Evolutionary conservation across 1,284 basidiomycete genomes (phyloP), one percentile per base, ranked within the genome.

Genomic region (Peniophora sp.): DNA sequence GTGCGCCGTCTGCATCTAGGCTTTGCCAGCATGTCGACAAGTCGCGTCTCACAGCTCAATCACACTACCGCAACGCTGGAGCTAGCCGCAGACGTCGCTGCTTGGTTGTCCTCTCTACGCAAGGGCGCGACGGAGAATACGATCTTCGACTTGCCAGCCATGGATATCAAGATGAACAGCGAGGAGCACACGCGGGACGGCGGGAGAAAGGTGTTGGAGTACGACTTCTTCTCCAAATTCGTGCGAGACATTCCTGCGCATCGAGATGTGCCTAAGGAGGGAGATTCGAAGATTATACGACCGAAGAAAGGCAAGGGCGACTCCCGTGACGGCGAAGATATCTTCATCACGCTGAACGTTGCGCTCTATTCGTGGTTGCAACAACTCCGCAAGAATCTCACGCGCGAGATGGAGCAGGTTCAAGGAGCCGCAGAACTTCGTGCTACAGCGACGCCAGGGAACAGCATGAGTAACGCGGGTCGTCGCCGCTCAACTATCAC

Each of bases 271-370:
- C 5, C 5, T 12, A 5, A 32, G 27, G 27, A 32, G 5, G 27
- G 27, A 32, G 27, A 12, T 12, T 12, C 27, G 27, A 32, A 32
- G 27, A 32, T 32, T 12, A 12, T 32, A 32, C 27, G 27, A 32
- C 27, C 27, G 27, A 32, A 32, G 27, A 41, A 69, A 71, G 20
- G 70, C 73, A 49, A 76, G 74, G 14, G 68, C 71, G 57, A 74
- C 73, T 15, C 20, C 12, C 17, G 23, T 56, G 76, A 79, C 47
- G 69, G 74, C 24, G 81, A 87, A 55, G 83, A 87, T 55, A 88
- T 91, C 50, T 90, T 83, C 64, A 88, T 91, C 63, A 85, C 86
- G 2, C 72, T 91, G 55, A 90, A 91, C 65, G 81, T 90, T 60
- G 76, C 83, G 0, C 70, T 90, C 1, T 90, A 90, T 59, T 79